Evolutionary conservation across 805 yeast genomes (phyloP).

Genomic region (Huiozyma sinensis): DNA sequence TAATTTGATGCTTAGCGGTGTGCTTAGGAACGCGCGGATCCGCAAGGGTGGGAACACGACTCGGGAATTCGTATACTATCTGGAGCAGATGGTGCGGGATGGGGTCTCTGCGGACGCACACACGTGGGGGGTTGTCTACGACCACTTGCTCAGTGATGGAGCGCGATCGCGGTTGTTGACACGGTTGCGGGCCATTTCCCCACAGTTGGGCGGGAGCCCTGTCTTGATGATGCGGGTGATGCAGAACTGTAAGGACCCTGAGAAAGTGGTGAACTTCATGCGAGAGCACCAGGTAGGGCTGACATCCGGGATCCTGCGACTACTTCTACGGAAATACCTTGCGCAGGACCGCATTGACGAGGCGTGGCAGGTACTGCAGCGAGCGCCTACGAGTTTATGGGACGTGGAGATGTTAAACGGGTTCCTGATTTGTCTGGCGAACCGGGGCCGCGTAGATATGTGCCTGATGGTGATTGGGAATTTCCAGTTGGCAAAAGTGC

Average conservation of each 20-base stretch:
- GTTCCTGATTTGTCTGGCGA: not conserved
- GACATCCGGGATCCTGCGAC: not conserved
- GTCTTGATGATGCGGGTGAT: not conserved
- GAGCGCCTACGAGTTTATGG: not conserved
- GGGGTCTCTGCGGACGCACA: constrained; percentile 26
- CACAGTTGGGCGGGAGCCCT: not conserved
- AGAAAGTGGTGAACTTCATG: not conserved
- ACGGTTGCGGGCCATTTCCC: not conserved
- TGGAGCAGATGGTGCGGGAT: constrained; percentile 25
- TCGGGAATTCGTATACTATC: constrained; percentile 20
- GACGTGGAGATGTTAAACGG: not conserved
- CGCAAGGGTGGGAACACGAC: constrained; percentile 21
- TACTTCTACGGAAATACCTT: not conserved
- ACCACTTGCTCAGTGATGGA: constrained; percentile 18
- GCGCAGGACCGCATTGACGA: not conserved
- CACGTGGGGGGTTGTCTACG: constrained; percentile 31
- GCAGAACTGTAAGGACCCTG: not conserved
- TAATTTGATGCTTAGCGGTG: constrained; percentile 28
- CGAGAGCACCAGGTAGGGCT: not conserved
- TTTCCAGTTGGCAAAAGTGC: not conserved
- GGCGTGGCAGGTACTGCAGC: constrained; percentile 1
- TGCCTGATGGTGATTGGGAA: not conserved
- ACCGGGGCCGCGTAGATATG: not conserved
- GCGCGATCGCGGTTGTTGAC: not conserved
- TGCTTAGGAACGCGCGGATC: constrained; percentile 21